Evolutionary conservation across 805 yeast genomes (phyloP), one percentile per base, ranked within the genome.

Genomic region (Blastobotrys robertii): DNA sequence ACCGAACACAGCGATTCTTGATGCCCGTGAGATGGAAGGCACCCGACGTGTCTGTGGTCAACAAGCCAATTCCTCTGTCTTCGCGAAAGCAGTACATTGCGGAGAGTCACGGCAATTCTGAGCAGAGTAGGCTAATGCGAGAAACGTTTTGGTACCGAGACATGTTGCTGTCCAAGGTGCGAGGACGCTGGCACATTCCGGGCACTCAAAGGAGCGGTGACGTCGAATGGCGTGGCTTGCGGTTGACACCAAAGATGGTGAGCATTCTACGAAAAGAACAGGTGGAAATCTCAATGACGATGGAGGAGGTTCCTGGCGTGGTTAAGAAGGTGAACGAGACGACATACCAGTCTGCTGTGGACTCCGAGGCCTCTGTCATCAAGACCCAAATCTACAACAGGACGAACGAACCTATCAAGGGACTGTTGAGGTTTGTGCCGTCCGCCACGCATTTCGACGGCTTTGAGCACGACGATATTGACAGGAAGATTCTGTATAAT

Each of bases 131-230:
- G 36, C 72, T 67, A 42, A 73, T 77, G 62, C 68, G 77, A 44
- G 79, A 77, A 47, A 64, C 74, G 2, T 92, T 87, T 59, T 90
- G 98, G 98, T 74, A 82, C 49, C 65, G 94, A 44, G 77, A 81
- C 44, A 70, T 72, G 47, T 58, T 92, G 1, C 63, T 90, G 41
- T 67, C 71, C 37, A 65, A 66, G 11, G 52, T 92, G 4, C 58
- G 63, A 2, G 95, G 95, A 2, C 52, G 59, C 2, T 90, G 98
- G 98, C 54, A 53, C 15, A 59, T 67, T 3, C 25, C n/a, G 8
- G 37, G 19, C 4, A n/a, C 30, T 10, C 30, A 31, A n/a, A 13
- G 79, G 25, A 41, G 50, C 1, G 95, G 95, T 1, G 56, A 59
- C 14, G 68, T 85, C 37, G 90, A 84, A 50, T 60, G 85, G 30